A percentile compares a stretch with the other conserved stretches of the same genome.
Evolutionary conservation across 352 stramenopile species (phyloP).

Genomic region (Pythium insidiosum): DNA sequence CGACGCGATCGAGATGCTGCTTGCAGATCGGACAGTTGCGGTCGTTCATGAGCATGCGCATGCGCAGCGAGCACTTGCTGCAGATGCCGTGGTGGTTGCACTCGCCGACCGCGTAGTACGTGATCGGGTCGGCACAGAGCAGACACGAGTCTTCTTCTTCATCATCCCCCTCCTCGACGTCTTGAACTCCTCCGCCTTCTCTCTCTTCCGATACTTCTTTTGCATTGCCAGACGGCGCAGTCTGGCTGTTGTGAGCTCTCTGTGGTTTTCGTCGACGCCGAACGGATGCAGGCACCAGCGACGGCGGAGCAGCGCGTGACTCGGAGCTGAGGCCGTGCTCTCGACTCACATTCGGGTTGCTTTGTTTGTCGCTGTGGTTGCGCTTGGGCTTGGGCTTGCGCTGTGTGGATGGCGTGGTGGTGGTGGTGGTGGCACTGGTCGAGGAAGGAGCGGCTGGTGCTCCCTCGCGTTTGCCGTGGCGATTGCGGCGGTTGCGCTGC

Average conservation of each 20-base stretch:
- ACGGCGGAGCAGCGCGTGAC: not conserved
- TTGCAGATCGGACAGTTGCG: slow-evolving; percentile 79
- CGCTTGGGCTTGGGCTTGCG: too few species aligned
- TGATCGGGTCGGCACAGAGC: slow-evolving; percentile 60
- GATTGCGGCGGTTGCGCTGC: too few species aligned
- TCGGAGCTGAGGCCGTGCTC: too few species aligned
- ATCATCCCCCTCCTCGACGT: slow-evolving; percentile 12
- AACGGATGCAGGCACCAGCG: slow-evolving; percentile 10
- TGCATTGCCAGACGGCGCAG: too few species aligned
- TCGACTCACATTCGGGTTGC: too few species aligned
- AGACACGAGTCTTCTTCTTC: slow-evolving; percentile 40
- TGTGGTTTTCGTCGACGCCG: slow-evolving; percentile 8
- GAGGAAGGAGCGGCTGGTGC: too few species aligned
- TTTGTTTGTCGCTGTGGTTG: too few species aligned
- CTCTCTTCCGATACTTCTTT: too few species aligned
- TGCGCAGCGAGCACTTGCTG: slow-evolving; percentile 75
- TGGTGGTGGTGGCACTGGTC: too few species aligned
- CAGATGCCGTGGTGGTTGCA: slow-evolving; percentile 81
- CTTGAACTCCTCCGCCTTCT: too few species aligned
- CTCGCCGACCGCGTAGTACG: slow-evolving; percentile 59
- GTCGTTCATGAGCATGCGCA: slow-evolving; percentile 76
- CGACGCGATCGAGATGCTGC: slow-evolving; percentile 48
- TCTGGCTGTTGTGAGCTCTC: not conserved
- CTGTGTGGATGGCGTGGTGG: too few species aligned
- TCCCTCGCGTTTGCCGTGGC: too few species aligned